These are phyloP conservation scores for Phytophthora hybrid DNA, from an alignment of 352 stramenopile species.

Conservation along the genomic window DNA sequence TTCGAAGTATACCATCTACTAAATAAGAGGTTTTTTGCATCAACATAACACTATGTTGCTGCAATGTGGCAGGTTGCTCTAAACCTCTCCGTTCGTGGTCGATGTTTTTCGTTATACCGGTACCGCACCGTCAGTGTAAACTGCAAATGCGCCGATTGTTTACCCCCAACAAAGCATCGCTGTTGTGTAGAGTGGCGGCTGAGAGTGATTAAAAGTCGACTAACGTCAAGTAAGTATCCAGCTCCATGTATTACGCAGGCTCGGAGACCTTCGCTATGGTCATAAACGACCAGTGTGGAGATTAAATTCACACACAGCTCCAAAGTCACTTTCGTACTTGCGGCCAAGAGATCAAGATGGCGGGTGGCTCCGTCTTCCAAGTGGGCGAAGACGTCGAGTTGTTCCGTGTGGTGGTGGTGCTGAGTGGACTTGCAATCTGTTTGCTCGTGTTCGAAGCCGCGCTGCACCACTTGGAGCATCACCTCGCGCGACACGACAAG, in stretches of 20 bases:
- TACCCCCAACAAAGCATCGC: not conserved
- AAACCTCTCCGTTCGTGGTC: too few species aligned
- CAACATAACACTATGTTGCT: too few species aligned
- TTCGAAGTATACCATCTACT: too few species aligned
- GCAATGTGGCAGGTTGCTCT: too few species aligned
- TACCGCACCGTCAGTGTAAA: too few species aligned
- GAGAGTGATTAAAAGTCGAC: not conserved
- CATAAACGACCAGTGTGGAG: conserved; percentile 18
- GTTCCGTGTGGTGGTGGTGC: conserved; percentile 47
- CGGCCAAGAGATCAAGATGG: conserved; percentile 21
- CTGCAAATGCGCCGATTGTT: too few species aligned
- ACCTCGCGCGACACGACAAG: conserved; percentile 55
- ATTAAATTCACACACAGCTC: not conserved
- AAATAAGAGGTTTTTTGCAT: too few species aligned
- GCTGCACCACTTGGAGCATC: conserved; percentile 53
- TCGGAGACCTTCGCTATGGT: not conserved
- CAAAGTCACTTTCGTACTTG: conserved; percentile 18
- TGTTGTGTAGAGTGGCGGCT: not conserved
- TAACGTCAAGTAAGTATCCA: not conserved
- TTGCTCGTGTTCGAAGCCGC: conserved; percentile 52
- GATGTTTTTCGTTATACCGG: not conserved
- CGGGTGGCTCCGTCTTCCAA: conserved; percentile 52
- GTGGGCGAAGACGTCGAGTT: conserved; percentile 65
- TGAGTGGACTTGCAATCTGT: conserved; percentile 52
- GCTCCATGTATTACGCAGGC: conserved; percentile 17